phyloP scores from a whole-genome alignment of 176 grass and related monocot species.

The Poa annua region DNA sequence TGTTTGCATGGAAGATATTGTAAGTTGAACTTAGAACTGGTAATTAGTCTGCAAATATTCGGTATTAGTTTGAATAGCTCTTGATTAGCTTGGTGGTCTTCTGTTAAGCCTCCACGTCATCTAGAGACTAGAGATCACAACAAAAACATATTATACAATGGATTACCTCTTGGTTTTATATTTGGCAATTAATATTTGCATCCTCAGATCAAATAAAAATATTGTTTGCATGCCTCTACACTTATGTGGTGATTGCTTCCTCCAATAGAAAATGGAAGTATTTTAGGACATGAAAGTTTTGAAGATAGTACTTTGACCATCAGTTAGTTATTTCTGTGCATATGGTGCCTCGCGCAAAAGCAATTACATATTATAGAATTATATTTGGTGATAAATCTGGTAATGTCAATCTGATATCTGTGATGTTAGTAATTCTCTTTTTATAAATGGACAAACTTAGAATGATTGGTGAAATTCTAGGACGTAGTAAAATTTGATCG shows the following conservation, averaged over 20 bases:
- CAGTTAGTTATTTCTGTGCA: not conserved
- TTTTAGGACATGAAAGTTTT: not conserved
- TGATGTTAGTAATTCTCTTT: not conserved
- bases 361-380: not conserved
- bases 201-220: not conserved
- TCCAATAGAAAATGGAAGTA: not conserved
- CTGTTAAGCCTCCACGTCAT: not conserved
- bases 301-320: not conserved
- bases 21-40: not conserved
- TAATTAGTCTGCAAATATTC: not conserved
- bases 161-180: not conserved
- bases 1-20: slow-evolving; percentile 7
- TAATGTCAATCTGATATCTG: slow-evolving; percentile 12
- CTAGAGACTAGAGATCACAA: slow-evolving; percentile 1
- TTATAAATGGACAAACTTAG: not conserved
- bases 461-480: not conserved
- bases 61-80: not conserved
- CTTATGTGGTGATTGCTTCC: not conserved
- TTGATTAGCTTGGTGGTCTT: not conserved
- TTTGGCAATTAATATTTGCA: not conserved
- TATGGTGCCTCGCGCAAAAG: not conserved
- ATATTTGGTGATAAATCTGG: not conserved
- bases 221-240: not conserved
- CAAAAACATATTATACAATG: slow-evolving; percentile 10
- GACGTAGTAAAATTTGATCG: not conserved